These are phyloP conservation scores for Penicillium oxalicum DNA, from an alignment of 2,329 filamentous ascomycete species.

Conservation along the genomic window DNA sequence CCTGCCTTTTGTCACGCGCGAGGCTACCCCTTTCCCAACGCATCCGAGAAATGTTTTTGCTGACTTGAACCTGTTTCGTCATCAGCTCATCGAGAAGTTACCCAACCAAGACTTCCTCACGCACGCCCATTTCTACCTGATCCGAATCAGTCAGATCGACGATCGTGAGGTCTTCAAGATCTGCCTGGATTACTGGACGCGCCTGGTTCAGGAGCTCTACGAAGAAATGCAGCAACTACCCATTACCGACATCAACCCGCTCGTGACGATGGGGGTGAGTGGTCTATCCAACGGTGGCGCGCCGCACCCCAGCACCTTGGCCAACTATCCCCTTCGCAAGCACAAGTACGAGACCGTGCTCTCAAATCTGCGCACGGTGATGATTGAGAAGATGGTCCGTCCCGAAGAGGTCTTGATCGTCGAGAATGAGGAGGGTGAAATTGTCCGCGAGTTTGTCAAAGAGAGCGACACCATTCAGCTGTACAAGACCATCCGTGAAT, in stretches of 20 bases:
- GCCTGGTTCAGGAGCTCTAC: constrained; percentile 93
- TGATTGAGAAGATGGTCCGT: constrained; percentile 99
- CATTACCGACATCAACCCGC: constrained; percentile 84
- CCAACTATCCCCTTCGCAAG: constrained; percentile 89
- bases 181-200: constrained; percentile 97
- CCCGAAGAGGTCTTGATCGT: constrained; percentile 97
- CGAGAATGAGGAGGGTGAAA: constrained; percentile 99
- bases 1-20: too few species aligned
- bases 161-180: constrained; percentile 99
- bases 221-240: constrained; percentile 98
- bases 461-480: constrained; percentile 98
- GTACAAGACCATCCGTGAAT: constrained; percentile 98
- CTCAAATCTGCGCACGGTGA: constrained; percentile 88
- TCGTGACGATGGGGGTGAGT: constrained; percentile 69
- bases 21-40: too few species aligned
- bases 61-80: constrained; percentile 6
- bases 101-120: constrained; percentile 92
- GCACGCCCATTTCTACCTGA: constrained; percentile 96
- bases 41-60: background rate
- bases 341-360: constrained; percentile 96
- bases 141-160: constrained; percentile 96
- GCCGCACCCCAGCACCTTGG: constrained; percentile 74
- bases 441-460: constrained; percentile 98
- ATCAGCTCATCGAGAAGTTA: constrained; percentile 82
- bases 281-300: constrained; percentile 73